Conservation (phyloP, 331 rosid genomes). For the Quercus tomentella region DNA sequence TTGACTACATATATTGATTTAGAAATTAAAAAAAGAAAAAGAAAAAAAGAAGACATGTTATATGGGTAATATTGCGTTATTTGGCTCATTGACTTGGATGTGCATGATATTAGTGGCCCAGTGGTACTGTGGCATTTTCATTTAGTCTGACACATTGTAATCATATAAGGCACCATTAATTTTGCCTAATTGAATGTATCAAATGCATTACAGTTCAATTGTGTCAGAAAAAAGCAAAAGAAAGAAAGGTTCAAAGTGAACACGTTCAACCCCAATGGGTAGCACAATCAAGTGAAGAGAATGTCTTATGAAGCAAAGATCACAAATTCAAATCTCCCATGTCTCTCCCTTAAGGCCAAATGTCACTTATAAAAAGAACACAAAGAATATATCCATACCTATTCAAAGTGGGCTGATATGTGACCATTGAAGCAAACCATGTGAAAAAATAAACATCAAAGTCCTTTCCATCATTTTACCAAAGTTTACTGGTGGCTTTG, state of each 20-base stretch:
- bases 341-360: no score
- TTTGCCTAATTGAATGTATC: neutral
- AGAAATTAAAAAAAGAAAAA: neutral
- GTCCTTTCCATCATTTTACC: neutral
- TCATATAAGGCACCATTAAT: neutral
- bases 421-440: neutral
- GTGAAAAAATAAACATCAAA: neutral
- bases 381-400: neutral
- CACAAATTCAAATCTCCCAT: no score
- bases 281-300: no score
- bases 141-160: neutral
- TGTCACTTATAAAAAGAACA: no score
- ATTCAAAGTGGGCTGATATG: neutral
- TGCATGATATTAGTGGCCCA: neutral
- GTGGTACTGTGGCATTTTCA: neutral
- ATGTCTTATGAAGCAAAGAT: no score
- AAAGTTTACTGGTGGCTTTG: neutral
- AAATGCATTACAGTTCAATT: neutral
- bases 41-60: neutral
- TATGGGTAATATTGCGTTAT: neutral
- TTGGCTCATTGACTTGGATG: neutral
- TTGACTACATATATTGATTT: neutral
- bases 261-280: no score
- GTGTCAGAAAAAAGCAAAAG: neutral
- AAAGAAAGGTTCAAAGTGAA: no score